Conservation (phyloP, 2,329 filamentous ascomycete genomes). For the Aspergillus quadrilineatus region DNA sequence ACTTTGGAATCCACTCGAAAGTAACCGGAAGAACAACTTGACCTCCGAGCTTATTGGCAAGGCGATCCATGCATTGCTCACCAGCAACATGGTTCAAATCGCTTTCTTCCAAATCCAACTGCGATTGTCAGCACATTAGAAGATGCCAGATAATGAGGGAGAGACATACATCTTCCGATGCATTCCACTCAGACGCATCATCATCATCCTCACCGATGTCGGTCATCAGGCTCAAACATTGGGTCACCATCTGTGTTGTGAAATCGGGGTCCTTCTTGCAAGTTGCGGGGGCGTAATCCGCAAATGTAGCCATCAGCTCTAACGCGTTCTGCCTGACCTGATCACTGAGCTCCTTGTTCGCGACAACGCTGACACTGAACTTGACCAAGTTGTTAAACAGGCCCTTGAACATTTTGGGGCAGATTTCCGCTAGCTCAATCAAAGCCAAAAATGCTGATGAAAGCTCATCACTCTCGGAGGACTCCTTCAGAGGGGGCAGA, state of each 20-base stretch:
- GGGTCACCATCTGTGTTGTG: conserved; percentile 94
- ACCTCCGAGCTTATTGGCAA: conserved; percentile 97
- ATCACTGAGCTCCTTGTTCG: conserved; percentile 91
- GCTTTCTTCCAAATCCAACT: conserved; percentile 92
- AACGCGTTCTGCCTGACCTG: conserved; percentile 90
- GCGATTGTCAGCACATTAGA: conserved; percentile 23
- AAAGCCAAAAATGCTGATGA: conserved; percentile 86
- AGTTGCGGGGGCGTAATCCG: conserved; percentile 89
- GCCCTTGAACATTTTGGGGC: conserved; percentile 94
- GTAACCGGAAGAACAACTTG: conserved; percentile 87
- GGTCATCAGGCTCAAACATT: conserved; percentile 97
- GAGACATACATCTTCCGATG: conserved; percentile 76
- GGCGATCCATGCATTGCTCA: conserved; percentile 95
- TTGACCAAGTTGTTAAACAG: conserved; percentile 91
- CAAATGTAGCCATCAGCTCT: conserved; percentile 97
- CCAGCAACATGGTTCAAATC: conserved; percentile 96
- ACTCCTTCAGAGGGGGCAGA: conserved; percentile 88
- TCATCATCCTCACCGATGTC: conserved; percentile 94
- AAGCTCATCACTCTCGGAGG: conserved; percentile 84
- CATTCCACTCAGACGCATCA: conserved; percentile 89
- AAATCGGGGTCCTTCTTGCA: conserved; percentile 93
- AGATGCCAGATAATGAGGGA: background rate
- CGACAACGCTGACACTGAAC: conserved; percentile 89
- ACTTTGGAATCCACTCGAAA: conserved; percentile 93
- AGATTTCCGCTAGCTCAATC: conserved; percentile 91